Evolutionary conservation across 2,329 filamentous ascomycete genomes (phyloP).

Genomic region (Venturia effusa): DNA sequence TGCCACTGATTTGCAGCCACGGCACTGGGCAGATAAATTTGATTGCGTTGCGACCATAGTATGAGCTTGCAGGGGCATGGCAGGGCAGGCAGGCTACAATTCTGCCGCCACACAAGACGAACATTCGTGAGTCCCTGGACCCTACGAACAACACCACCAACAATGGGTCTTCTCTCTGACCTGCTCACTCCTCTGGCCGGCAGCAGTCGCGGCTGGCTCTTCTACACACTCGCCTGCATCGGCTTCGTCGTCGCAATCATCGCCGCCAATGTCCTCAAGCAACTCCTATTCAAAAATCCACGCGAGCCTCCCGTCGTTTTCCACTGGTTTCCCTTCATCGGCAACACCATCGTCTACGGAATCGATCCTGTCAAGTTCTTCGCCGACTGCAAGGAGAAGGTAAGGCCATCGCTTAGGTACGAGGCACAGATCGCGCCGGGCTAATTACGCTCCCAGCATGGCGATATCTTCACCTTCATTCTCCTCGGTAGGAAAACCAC

Average conservation of each 20-base stretch:
- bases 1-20: too few relatives aligned
- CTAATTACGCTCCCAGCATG: constrained; percentile 47
- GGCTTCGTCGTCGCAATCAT: constrained; percentile 33
- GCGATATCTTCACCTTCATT: constrained; percentile 82
- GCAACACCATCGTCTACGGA: constrained; percentile 86
- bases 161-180: constrained; percentile 7
- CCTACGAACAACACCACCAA: not conserved
- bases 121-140: too few relatives aligned
- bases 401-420: constrained; percentile 22
- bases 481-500: constrained; percentile 84
- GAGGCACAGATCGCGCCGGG: not conserved
- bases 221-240: not conserved
- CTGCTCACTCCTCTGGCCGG: not conserved
- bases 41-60: too few relatives aligned
- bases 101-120: too few relatives aligned
- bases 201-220: not conserved
- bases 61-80: too few relatives aligned
- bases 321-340: constrained; percentile 61
- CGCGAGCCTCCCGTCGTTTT: constrained; percentile 55
- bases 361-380: constrained; percentile 92
- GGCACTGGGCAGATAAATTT: too few relatives aligned
- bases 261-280: constrained; percentile 66
- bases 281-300: constrained; percentile 70
- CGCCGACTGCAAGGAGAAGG: constrained; percentile 60
- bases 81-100: not conserved